Base-by-base conservation (phyloP, 2,329 filamentous ascomycete species). In the Magnaporthiopsis incrustans region DNA sequence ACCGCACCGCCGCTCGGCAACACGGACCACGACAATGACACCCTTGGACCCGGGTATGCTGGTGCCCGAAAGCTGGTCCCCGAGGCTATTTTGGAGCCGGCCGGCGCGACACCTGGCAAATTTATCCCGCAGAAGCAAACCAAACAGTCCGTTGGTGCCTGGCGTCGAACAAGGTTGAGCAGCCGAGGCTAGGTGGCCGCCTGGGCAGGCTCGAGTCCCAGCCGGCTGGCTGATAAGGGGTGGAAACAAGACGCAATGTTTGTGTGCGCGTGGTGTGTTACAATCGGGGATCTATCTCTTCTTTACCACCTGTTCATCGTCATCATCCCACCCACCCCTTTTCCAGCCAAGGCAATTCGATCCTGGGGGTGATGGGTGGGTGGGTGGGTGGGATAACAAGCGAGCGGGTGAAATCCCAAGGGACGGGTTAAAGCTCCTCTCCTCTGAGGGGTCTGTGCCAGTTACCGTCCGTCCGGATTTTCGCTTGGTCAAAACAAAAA, bases 121-220 rank as follows among this genome's bases (percentile, higher is more conserved):
- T 50, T 50, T 50, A 50, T 50, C 38, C 38, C 38, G 38, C 38
- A 22, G 38, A 18, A 12, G 33, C 3, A 12, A 12, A 14, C 3
- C 33, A 35, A 50, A 50, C 38, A 18, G 18, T 6, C 15, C 38
- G 15, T 6, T 18, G 10, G 44, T 62, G 60, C 60, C n/a, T 56
- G 60, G 60, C 60, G 60, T 53, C 25, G 38, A 56, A 56, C 60
- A 62, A 62, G 60, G 60, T 61, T 61, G 26, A 53, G 12, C 14
- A 53, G 26, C 58, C 30, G 58, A n/a, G 38, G 30, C 15, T 15
- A 50, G 38, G 38, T 50, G 12, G 12, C 4, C 30, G 7, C 30
- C 30, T 30, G 30, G 30, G 30, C 33, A 14, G 11, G 11, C 33
- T 35, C 38, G 38, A 50, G 38, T 50, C 38, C 18, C 22, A 18